These are phyloP conservation scores for Aspergillus melleus DNA, from an alignment of 2,329 filamentous ascomycete genomes.

Conservation along the genomic window DNA sequence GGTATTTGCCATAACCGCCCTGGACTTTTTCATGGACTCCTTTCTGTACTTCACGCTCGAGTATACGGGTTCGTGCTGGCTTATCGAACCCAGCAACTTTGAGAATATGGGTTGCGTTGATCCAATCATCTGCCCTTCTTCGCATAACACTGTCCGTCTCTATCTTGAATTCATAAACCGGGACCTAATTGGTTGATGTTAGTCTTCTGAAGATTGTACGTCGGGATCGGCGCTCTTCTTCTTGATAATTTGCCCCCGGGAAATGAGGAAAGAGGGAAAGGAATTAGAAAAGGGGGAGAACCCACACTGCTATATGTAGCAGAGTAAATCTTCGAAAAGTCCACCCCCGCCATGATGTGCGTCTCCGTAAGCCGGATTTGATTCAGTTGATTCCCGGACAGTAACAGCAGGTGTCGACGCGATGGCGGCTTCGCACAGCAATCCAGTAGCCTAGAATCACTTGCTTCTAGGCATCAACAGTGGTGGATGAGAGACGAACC, in stretches of 20 bases:
- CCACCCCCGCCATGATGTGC: slow-evolving; percentile 35
- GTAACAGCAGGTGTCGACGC: slow-evolving; percentile 18
- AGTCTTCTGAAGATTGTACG: not conserved
- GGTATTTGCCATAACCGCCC: slow-evolving; percentile 97
- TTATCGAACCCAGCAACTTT: slow-evolving; percentile 98
- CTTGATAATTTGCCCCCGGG: not conserved
- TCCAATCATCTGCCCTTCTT: slow-evolving; percentile 89
- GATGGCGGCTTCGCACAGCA: slow-evolving; percentile 10
- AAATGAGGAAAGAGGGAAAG: not conserved
- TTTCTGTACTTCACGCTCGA: slow-evolving; percentile 96
- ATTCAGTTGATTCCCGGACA: slow-evolving; percentile 25
- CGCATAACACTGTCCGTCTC: slow-evolving; percentile 94
- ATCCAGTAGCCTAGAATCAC: slow-evolving; percentile 10
- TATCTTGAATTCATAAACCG: slow-evolving; percentile 91
- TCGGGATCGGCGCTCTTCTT: not conserved
- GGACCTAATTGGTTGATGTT: slow-evolving; percentile 62
- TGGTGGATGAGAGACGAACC: not conserved
- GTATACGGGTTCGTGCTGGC: slow-evolving; percentile 87
- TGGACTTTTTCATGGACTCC: slow-evolving; percentile 97
- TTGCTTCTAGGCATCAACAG: slow-evolving; percentile 10
- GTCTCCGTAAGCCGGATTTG: slow-evolving; percentile 20
- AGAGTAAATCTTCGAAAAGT: slow-evolving; percentile 57
- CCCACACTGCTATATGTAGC: slow-evolving; percentile 65
- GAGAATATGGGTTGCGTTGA: slow-evolving; percentile 98
- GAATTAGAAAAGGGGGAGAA: slow-evolving; percentile 10